A percentile compares a stretch with the other conserved stretches of the same genome.
phyloP scores from a whole-genome alignment of 164 flowering plant genomes.

The Berberis vulgaris region DNA sequence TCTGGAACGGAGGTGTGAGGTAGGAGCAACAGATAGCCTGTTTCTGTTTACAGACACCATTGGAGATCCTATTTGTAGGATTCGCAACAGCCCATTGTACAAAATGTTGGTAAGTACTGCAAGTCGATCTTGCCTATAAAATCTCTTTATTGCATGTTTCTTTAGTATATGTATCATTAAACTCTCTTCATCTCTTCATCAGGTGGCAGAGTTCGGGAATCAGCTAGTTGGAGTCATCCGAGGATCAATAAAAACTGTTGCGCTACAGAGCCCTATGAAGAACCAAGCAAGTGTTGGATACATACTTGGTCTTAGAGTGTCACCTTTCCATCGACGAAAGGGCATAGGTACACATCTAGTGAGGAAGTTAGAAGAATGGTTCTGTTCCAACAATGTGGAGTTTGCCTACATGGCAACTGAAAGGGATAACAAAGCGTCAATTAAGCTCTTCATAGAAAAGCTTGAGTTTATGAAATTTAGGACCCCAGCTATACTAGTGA shows the following conservation, averaged over 20 bases:
- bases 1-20: slow-evolving; percentile 53
- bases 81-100: slow-evolving; percentile 40
- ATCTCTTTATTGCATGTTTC: background rate
- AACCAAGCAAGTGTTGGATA: slow-evolving; percentile 46
- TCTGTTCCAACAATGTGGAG: slow-evolving; percentile 37
- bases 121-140: background rate
- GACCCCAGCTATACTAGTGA: slow-evolving; percentile 45
- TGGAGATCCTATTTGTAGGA: slow-evolving; percentile 74
- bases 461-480: slow-evolving; percentile 39
- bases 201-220: slow-evolving; percentile 57
- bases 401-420: slow-evolving; percentile 74
- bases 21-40: slow-evolving; percentile 35
- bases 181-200: background rate
- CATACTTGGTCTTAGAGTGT: slow-evolving; percentile 57
- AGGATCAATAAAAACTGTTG: slow-evolving; percentile 50
- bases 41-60: slow-evolving; percentile 51
- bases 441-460: slow-evolving; percentile 41
- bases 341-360: slow-evolving; percentile 53
- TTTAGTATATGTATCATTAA: background rate
- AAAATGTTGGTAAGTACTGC: slow-evolving; percentile 45
- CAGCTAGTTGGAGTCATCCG: slow-evolving; percentile 59
- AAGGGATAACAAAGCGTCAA: slow-evolving; percentile 54
- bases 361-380: slow-evolving; percentile 47
- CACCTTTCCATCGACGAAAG: slow-evolving; percentile 34
- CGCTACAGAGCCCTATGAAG: slow-evolving; percentile 11